Conservation (phyloP, 2,329 filamentous ascomycete genomes). For the Pestalotiopsis fici region DNA sequence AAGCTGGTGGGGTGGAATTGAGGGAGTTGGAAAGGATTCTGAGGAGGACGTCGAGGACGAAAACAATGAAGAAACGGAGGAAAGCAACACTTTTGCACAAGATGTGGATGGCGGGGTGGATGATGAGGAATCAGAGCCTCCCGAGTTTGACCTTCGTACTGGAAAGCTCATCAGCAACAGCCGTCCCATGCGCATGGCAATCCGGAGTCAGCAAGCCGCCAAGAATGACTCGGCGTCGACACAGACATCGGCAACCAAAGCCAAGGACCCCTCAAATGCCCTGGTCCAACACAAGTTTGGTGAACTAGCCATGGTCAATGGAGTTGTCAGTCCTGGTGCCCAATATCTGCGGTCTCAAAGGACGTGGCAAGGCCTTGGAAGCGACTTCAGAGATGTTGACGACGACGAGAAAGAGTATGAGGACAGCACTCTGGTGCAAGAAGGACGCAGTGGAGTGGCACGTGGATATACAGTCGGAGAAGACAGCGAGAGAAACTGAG, state of each 20-base stretch:
- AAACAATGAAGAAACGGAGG: conserved; percentile 18
- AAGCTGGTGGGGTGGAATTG: conserved; percentile 87
- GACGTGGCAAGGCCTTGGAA: conserved; percentile 91
- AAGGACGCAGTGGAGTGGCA: conserved; percentile 85
- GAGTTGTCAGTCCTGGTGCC: conserved; percentile 86
- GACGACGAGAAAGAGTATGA: conserved; percentile 61
- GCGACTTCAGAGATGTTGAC: conserved; percentile 70
- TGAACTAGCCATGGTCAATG: conserved; percentile 80
- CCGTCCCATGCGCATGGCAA: conserved; percentile 66
- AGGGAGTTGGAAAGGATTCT: conserved; percentile 57
- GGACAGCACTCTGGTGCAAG: conserved; percentile 71
- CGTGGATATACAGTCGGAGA: conserved; percentile 82
- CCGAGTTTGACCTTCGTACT: conserved; percentile 90
- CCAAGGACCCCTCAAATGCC: conserved; percentile 50
- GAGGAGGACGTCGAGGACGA: conserved; percentile 15
- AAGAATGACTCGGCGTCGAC: conserved; percentile 23
- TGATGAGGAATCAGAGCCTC: conserved; percentile 76
- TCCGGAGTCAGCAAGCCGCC: conserved; percentile 16
- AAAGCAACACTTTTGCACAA: conserved; percentile 12
- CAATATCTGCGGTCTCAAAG: conserved; percentile 80
- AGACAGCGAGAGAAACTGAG: conserved; percentile 35
- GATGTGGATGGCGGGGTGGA: conserved; percentile 46
- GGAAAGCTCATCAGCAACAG: conserved; percentile 80
- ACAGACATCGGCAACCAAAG: conserved; percentile 19
- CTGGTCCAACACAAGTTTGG: conserved; percentile 56